phyloP scores from a whole-genome alignment of 2,329 filamentous ascomycete genomes.

The Aspergillaceae sp. region DNA sequence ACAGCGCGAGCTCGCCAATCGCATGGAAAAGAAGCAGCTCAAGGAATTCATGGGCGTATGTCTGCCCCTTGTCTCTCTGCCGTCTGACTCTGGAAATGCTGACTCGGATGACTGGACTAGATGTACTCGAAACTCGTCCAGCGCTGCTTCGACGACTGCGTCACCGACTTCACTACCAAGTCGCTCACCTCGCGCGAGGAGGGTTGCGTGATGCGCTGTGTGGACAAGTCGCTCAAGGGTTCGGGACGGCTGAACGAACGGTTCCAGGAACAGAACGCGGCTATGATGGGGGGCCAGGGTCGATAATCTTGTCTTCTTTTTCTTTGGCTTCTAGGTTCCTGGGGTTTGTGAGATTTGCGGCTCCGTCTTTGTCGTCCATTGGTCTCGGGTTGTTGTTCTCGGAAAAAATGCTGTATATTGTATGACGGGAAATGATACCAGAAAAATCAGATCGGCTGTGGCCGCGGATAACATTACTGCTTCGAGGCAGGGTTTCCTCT shows the following conservation, averaged over 20 bases:
- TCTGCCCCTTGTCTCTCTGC: conserved; percentile 11
- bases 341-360: too few relatives aligned
- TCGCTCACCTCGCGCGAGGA: conserved; percentile 79
- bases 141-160: conserved; percentile 86
- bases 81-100: background rate
- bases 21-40: conserved; percentile 97
- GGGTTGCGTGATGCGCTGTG: conserved; percentile 86
- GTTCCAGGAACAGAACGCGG: conserved; percentile 68
- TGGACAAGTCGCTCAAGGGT: conserved; percentile 91
- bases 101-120: conserved; percentile 27
- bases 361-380: background rate
- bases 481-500: too few relatives aligned
- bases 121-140: conserved; percentile 56
- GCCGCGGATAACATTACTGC: too few relatives aligned
- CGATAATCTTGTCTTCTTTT: background rate
- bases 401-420: background rate
- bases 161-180: conserved; percentile 98
- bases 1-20: conserved; percentile 84
- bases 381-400: background rate
- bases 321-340: background rate
- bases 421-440: too few relatives aligned
- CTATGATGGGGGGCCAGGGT: conserved; percentile 50
- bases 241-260: conserved; percentile 84
- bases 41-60: conserved; percentile 97
- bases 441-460: too few relatives aligned